A percentile compares a stretch with the other conserved stretches of the same genome.
These are phyloP conservation scores for Ambrosia trifida DNA, from an alignment of 129 eudicot genomes.

Conservation along the genomic window DNA sequence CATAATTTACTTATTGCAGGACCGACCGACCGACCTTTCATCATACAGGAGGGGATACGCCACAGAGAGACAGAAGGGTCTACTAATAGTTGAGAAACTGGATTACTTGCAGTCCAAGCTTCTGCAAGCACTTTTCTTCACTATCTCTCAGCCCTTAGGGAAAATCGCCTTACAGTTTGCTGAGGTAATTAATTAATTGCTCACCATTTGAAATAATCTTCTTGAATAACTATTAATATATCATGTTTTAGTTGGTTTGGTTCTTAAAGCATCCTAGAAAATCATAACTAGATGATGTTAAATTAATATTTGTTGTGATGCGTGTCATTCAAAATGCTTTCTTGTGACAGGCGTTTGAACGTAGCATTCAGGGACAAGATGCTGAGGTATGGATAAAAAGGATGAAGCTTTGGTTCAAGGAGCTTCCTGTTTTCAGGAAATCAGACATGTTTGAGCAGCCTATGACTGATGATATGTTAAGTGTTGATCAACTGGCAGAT, in stretches of 20 bases:
- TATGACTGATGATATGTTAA: conserved; percentile 16
- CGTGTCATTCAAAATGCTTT: neutral
- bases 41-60: conserved; percentile 90
- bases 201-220: neutral
- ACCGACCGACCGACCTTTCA: too few species aligned
- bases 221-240: too few species aligned
- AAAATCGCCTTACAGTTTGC: conserved; percentile 53
- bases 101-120: conserved; percentile 92
- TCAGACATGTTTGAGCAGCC: conserved; percentile 44
- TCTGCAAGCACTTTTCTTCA: conserved; percentile 60
- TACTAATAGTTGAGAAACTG: conserved; percentile 73
- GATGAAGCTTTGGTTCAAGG: conserved; percentile 60
- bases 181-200: conserved; percentile 50
- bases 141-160: conserved; percentile 67
- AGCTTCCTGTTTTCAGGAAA: conserved; percentile 39
- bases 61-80: conserved; percentile 88
- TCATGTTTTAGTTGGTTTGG: too few species aligned
- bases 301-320: too few species aligned
- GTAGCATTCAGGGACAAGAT: conserved; percentile 41
- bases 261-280: too few species aligned
- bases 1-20: too few species aligned
- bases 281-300: too few species aligned
- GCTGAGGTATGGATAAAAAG: conserved; percentile 45
- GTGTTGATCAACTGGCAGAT: conserved; percentile 49
- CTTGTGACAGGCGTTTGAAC: conserved; percentile 49